These are phyloP conservation scores for Chrysopogon serrulatus DNA, from an alignment of 176 grass and related monocot species.

Conservation along the genomic window DNA sequence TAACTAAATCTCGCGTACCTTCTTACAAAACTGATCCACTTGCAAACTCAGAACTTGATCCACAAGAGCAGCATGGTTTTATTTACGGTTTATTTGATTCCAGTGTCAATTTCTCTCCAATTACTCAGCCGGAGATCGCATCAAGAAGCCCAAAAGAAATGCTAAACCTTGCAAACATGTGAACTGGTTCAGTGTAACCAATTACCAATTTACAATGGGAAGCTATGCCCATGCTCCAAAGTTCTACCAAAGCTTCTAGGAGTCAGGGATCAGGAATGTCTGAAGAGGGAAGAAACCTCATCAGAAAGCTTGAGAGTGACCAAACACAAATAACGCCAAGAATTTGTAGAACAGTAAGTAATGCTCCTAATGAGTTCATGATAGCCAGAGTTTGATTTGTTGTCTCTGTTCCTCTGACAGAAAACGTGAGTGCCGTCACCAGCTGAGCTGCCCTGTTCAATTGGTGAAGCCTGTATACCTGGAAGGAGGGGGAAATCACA, in stretches of 20 bases:
- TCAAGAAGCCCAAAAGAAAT: constrained; percentile 2
- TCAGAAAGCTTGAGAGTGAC: constrained; percentile 94
- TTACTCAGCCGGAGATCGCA: background rate
- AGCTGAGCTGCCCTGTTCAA: constrained; percentile 96
- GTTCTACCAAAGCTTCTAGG: constrained; percentile 1
- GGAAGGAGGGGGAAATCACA: background rate
- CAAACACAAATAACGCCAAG: constrained; percentile 88
- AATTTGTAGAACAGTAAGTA: constrained; percentile 87
- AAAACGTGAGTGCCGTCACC: constrained; percentile 76
- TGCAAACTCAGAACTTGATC: constrained; percentile 15
- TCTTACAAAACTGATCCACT: constrained; percentile 4
- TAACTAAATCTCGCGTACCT: background rate
- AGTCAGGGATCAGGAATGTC: constrained; percentile 48
- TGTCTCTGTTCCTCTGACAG: constrained; percentile 74
- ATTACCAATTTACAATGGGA: constrained; percentile 36
- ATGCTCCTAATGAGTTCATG: constrained; percentile 81
- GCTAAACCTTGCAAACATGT: constrained; percentile 29
- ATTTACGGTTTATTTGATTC: constrained; percentile 28
- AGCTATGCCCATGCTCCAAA: background rate
- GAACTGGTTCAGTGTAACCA: constrained; percentile 8
- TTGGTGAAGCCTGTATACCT: constrained; percentile 97
- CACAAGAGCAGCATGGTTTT: constrained; percentile 9
- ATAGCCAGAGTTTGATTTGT: constrained; percentile 84
- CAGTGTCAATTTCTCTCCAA: background rate
- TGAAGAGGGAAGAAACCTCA: constrained; percentile 93